Evolutionary conservation across 2,329 filamentous ascomycete genomes (phyloP).

Genomic region (Neoarthrinium moseri): DNA sequence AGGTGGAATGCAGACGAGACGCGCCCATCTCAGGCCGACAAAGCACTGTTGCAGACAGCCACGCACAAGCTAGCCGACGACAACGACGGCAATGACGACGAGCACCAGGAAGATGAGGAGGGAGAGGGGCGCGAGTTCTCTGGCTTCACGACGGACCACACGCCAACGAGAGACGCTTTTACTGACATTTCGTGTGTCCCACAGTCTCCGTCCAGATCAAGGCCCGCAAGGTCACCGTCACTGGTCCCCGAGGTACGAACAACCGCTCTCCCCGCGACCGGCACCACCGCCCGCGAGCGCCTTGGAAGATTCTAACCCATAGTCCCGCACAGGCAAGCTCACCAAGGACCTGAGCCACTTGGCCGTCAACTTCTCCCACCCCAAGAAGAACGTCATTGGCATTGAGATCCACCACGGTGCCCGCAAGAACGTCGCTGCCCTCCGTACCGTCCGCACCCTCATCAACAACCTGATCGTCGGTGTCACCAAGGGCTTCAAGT

Average conservation of each 20-base stretch:
- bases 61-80: too few relatives aligned
- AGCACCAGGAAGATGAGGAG: too few relatives aligned
- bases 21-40: too few relatives aligned
- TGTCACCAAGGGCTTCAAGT: slow-evolving; percentile 99
- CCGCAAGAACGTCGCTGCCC: slow-evolving; percentile 96
- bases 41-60: too few relatives aligned
- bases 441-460: slow-evolving; percentile 95
- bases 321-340: slow-evolving; percentile 71
- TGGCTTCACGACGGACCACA: too few relatives aligned
- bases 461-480: slow-evolving; percentile 99
- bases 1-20: too few relatives aligned
- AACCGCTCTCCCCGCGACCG: slow-evolving; percentile 4
- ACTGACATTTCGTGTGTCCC: slow-evolving; percentile 34
- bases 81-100: too few relatives aligned
- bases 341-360: slow-evolving; percentile 95
- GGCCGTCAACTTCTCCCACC: slow-evolving; percentile 90
- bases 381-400: slow-evolving; percentile 82
- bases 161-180: slow-evolving; percentile 18
- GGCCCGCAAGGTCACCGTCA: slow-evolving; percentile 93
- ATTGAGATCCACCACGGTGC: slow-evolving; percentile 98
- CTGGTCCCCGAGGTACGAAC: slow-evolving; percentile 83
- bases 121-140: too few relatives aligned
- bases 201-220: slow-evolving; percentile 98
- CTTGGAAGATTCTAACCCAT: not conserved
- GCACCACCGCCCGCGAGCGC: too few relatives aligned